Base-by-base conservation (phyloP, 2,329 filamentous ascomycete genomes). In the Didymella pinodella region DNA sequence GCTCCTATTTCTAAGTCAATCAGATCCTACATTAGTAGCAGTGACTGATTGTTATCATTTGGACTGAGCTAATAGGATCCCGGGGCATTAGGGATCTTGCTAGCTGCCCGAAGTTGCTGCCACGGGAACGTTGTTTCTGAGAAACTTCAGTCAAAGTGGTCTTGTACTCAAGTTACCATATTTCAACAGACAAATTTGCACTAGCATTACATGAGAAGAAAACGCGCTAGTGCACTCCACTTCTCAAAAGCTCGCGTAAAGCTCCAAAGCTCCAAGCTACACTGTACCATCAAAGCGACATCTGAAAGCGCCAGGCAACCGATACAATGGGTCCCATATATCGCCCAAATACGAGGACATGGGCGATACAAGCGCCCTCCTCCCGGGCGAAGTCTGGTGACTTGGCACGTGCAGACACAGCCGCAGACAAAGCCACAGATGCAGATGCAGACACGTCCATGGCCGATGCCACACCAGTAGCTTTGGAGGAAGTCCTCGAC, bases 171-270 rank as follows among this genome's bases (percentile, higher is more conserved):
- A 29, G 28, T 10, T 29, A 29, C 22, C 22, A 22, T 22, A 22
- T 22, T 22, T 22, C 22, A 29, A 29, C 3, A 2, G 28, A 29
- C 10, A 10, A 29, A 29, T 29, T 7, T 6, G 10, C 28, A 10
- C 28, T 29, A 29, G 28, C 10, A 29, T 7, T 29, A 29, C 28
- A 29, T 52, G 44, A 14, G 68, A 69, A 65, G 34, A 25, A 46
- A 54, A 7, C 48, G 29, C 66, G 61, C 67, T 68, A 70, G 31
- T 57, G 61, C 68, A 67, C 61, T 43, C 68, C 65, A 57, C 36
- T 49, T 11, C n/a, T 20, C 61, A 60, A 67, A 68, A 68, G 45
- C 61, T 67, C 57, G 59, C 54, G 62, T 64, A 46, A 29, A 54
- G 56, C 56, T 59, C 22, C 50, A 36, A 49, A 28, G 40, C 41